A percentile compares a stretch with the other conserved stretches of the same genome.
phyloP scores from a whole-genome alignment of 2,329 filamentous ascomycete genomes.

The Monilinia polystroma region DNA sequence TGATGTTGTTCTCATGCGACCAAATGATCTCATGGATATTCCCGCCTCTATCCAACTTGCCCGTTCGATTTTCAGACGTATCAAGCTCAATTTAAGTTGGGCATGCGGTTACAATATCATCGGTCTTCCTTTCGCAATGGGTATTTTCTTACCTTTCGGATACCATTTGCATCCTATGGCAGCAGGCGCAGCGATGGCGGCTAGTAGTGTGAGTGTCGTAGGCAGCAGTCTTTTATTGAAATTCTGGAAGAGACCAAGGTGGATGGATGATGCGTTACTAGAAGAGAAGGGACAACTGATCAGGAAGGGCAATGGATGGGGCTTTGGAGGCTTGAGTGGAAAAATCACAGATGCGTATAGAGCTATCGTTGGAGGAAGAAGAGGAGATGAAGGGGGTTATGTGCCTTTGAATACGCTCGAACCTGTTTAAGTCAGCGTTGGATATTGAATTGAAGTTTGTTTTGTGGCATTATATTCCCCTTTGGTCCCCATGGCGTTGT shows the following conservation, averaged over 20 bases:
- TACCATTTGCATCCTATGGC: constrained; percentile 89
- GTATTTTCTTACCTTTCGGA: constrained; percentile 86
- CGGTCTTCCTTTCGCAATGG: constrained; percentile 95
- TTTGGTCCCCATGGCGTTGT: background rate
- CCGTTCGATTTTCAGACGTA: constrained; percentile 81
- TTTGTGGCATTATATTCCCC: constrained; percentile 9
- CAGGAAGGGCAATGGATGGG: constrained; percentile 38
- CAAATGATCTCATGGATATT: constrained; percentile 89
- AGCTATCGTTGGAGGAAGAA: constrained; percentile 42
- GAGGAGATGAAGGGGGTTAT: constrained; percentile 55
- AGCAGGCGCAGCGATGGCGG: constrained; percentile 91
- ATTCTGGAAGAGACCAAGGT: constrained; percentile 78
- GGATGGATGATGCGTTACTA: constrained; percentile 76
- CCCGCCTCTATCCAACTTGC: constrained; percentile 81
- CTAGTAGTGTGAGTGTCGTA: constrained; percentile 86
- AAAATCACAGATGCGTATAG: constrained; percentile 46
- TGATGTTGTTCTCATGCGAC: constrained; percentile 92
- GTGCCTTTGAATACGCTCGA: constrained; percentile 51
- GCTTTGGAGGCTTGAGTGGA: constrained; percentile 44
- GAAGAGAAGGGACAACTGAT: constrained; percentile 53
- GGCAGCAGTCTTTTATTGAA: constrained; percentile 79
- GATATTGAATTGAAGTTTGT: constrained; percentile 2
- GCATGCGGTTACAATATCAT: constrained; percentile 90
- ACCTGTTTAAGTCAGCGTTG: constrained; percentile 10
- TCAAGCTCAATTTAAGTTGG: constrained; percentile 91